A percentile compares a stretch with the other conserved stretches of the same genome.
Conservation (phyloP, 257 asterid species). For the Solanum boliviense region DNA sequence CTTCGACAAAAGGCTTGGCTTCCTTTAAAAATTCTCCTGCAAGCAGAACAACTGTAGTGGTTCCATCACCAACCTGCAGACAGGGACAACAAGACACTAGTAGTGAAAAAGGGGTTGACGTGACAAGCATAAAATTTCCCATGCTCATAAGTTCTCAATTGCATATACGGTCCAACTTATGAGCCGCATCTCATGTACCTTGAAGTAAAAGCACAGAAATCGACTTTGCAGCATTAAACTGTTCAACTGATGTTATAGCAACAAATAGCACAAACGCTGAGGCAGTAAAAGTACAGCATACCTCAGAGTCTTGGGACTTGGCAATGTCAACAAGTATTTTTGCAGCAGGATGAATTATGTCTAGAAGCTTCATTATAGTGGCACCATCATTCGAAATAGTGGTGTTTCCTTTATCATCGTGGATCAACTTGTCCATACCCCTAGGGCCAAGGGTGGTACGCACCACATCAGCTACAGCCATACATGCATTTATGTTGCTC, state of each 20-base stretch:
- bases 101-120: not conserved
- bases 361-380: conserved; percentile 98
- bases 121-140: not conserved
- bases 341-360: conserved; percentile 96
- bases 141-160: not conserved
- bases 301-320: conserved; percentile 98
- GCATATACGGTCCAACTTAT: not conserved
- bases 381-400: conserved; percentile 99
- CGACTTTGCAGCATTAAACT: not conserved
- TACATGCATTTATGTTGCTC: conserved; percentile 94
- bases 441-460: conserved; percentile 93
- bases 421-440: conserved; percentile 99
- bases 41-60: conserved; percentile 94
- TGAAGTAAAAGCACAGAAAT: not conserved
- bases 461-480: conserved; percentile 85
- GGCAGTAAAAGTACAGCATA: conserved; percentile 7
- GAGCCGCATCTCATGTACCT: not conserved
- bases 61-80: conserved; percentile 96
- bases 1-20: conserved; percentile 96
- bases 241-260: not conserved
- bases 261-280: not conserved
- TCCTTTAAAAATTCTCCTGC: conserved; percentile 95
- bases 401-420: conserved; percentile 95
- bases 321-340: conserved; percentile 97
- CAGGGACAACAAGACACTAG: not conserved